Base-by-base conservation (phyloP, 768 basidiomycete species). In the Boletus pseudo-olivaceus region DNA sequence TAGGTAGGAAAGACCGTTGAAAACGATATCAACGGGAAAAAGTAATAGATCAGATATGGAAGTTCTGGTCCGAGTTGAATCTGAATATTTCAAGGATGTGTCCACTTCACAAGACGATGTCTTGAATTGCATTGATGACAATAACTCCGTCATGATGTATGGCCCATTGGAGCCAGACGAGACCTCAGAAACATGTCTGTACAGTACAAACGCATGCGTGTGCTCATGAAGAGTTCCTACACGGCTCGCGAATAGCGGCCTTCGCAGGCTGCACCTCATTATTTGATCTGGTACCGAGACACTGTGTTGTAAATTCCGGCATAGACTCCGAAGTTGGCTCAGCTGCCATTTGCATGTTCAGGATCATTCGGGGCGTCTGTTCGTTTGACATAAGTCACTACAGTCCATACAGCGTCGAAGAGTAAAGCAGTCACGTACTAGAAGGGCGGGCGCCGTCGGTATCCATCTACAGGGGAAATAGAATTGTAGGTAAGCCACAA, bases 61-160 rank as follows among this genome's bases (percentile, higher is more conserved):
- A n/a, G n/a, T n/a, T 34, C 34, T 14, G 10, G 34, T 34, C 34
- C 14, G 14, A 5, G 4, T 34, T 15, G 14, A 34, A 14, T 12
- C 12, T 14, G 34, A 34, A 34, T 34, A 34, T n/a, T n/a, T n/a
- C n/a, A n/a, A n/a, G n/a, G n/a, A n/a, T n/a, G n/a, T n/a, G n/a
- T n/a, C n/a, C n/a, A n/a, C 55, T 48, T 54, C 51, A 37, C 56
- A 62, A 40, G 67, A 67, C 20, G 58, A 64, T 12, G 58, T 70
- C 33, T 58, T 71, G 38, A 76, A 78, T 57, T 72, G 75, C 34
- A 71, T 77, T 32, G 82, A 81, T 44, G 81, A 79, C 44, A 77
- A 80, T 33, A 71, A 74, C 29, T 76, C 78, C 15, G 66, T 92
- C 46, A 91, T 92, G 90, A 75, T 92, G 72, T 90, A 86, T 61